Percentiles rank a stretch among this genome's conserved stretches.
Conservation (phyloP, 2,329 filamentous ascomycete species). For the Colletotrichum sp. region DNA sequence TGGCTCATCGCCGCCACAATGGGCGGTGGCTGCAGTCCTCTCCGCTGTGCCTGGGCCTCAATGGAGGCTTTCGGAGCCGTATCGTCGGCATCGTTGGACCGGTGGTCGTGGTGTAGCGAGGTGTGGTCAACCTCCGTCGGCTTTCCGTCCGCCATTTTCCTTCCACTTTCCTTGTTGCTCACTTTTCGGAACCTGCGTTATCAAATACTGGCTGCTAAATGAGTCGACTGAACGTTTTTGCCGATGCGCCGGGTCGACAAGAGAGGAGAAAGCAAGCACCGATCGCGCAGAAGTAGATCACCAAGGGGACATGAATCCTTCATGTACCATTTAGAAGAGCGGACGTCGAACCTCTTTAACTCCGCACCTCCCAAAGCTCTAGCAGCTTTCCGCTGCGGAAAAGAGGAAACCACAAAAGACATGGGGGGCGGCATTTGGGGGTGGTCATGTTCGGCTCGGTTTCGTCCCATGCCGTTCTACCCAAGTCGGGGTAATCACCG, state of each 20-base stretch:
- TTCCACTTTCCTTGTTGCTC: neutral
- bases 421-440: neutral
- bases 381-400: neutral
- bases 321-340: neutral
- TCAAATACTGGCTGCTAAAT: neutral
- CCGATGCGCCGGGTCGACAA: neutral
- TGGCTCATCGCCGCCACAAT: slow-evolving; percentile 13
- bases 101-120: slow-evolving; percentile 1
- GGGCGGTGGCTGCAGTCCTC: slow-evolving; percentile 5
- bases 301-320: neutral
- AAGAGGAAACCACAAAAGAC: neutral
- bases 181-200: neutral
- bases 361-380: neutral
- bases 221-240: neutral
- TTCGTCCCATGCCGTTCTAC: slow-evolving; percentile 2
- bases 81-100: neutral
- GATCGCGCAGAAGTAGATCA: neutral
- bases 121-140: slow-evolving; percentile 4
- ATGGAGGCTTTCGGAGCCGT: neutral
- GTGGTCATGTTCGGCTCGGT: neutral
- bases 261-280: neutral
- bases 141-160: slow-evolving; percentile 12
- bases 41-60: neutral
- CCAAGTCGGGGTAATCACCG: slow-evolving; percentile 15
- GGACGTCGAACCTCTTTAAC: neutral